These are phyloP conservation scores for Obba rivulosa DNA, from an alignment of 768 basidiomycete species.

Conservation along the genomic window DNA sequence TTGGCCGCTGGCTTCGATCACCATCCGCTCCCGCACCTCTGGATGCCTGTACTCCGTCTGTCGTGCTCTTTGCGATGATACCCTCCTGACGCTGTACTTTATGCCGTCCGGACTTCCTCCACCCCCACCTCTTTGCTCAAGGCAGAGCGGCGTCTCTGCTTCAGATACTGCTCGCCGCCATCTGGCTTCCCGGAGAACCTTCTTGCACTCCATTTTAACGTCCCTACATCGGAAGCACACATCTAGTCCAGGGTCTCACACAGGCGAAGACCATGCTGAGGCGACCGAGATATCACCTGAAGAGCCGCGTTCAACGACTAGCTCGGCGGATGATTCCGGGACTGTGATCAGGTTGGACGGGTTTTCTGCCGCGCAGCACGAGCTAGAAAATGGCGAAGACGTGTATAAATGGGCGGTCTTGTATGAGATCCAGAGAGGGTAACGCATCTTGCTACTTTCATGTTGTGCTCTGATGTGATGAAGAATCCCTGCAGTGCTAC, in stretches of 20 bases:
- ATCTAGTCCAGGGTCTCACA: background rate
- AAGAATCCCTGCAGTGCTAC: constrained; percentile 41
- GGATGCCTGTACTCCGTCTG: background rate
- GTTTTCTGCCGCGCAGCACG: background rate
- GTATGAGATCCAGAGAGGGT: constrained; percentile 86
- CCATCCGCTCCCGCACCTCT: background rate
- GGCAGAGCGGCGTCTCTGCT: constrained; percentile 36
- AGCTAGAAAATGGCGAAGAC: constrained; percentile 10
- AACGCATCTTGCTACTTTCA: constrained; percentile 15
- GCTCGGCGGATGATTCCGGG: background rate
- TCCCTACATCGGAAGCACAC: background rate
- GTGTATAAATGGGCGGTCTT: constrained; percentile 72
- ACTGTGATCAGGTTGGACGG: background rate
- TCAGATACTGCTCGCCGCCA: constrained; percentile 44
- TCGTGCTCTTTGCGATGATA: background rate
- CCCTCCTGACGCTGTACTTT: no score
- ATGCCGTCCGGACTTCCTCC: no score
- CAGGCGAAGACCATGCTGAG: background rate
- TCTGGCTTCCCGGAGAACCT: background rate
- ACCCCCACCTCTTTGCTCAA: constrained; percentile 35
- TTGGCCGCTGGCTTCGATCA: background rate
- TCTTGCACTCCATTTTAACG: background rate
- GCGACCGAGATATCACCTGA: no score
- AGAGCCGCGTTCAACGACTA: background rate
- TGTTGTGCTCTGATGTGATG: background rate